Percentiles rank a stretch among this genome's conserved stretches.
Evolutionary conservation across 768 basidiomycete genomes (phyloP).

Genomic region (Amanita jacksonii): DNA sequence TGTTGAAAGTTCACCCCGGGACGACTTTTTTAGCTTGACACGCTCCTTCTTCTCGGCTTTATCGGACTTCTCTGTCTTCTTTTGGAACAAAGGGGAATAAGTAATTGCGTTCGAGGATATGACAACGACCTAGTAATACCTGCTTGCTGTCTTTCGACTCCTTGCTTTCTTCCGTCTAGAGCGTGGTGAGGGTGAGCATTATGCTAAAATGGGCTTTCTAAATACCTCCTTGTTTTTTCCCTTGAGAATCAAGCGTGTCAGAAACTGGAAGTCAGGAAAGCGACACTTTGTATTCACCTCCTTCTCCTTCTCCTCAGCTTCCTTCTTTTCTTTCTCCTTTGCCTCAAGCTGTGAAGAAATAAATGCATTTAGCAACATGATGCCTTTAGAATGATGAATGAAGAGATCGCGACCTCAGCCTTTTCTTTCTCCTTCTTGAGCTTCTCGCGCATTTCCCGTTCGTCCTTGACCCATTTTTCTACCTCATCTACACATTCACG

Average conservation of each 20-base stretch:
- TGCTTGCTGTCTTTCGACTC: constrained; percentile 43
- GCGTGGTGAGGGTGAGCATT: constrained; percentile 9
- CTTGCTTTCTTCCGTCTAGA: constrained; percentile 38
- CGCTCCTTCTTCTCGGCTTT: constrained; percentile 40
- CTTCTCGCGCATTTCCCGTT: constrained; percentile 77
- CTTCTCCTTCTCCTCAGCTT: constrained; percentile 55
- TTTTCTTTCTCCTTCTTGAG: constrained; percentile 82
- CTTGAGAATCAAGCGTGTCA: constrained; percentile 3
- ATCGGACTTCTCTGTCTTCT: constrained; percentile 29
- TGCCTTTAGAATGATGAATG: constrained; percentile 3
- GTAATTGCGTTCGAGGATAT: neutral
- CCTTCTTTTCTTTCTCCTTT: constrained; percentile 74
- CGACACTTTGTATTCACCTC: constrained; percentile 8
- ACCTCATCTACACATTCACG: constrained; percentile 78
- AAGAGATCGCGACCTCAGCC: constrained; percentile 33
- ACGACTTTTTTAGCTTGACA: constrained; percentile 42
- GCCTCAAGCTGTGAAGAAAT: constrained; percentile 52
- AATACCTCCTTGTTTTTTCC: constrained; percentile 32
- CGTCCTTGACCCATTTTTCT: constrained; percentile 65
- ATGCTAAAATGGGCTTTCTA: constrained; percentile 14
- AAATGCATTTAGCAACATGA: constrained; percentile 11
- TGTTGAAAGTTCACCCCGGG: constrained; percentile 31
- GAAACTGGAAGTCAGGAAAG: neutral
- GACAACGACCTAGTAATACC: too few relatives aligned
- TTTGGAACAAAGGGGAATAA: constrained; percentile 12